Conservation (phyloP, 1,139 yeast genomes). For the Taphrina betulina region DNA sequence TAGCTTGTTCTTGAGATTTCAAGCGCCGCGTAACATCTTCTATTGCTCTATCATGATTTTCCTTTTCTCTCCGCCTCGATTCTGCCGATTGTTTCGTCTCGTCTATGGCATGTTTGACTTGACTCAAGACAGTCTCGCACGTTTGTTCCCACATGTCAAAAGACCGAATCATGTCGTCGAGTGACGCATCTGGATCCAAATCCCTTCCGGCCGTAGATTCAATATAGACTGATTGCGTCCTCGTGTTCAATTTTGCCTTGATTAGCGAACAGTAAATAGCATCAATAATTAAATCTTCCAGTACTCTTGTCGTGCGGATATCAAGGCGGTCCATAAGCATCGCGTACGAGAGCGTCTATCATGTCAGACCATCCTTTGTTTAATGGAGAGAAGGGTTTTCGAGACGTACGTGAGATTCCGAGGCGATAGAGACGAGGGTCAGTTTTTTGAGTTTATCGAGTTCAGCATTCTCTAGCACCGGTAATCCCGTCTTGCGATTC, state of each 20-base stretch:
- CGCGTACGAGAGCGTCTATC: not conserved
- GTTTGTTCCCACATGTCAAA: constrained; percentile 1
- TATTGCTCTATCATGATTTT: constrained; percentile 1
- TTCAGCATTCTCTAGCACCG: not conserved
- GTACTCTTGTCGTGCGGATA: not conserved
- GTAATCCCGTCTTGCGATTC: not conserved
- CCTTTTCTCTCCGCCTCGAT: not conserved
- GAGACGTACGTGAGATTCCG: constrained; percentile 8
- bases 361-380: not conserved
- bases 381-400: not conserved
- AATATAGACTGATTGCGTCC: constrained; percentile 8
- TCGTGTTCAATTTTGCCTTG: constrained; percentile 15
- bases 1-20: no score
- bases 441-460: constrained; percentile 15
- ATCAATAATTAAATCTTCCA: constrained; percentile 15
- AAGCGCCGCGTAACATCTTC: no score
- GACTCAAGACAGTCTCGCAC: constrained; percentile 9
- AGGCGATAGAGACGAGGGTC: constrained; percentile 14
- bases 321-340: constrained; percentile 5
- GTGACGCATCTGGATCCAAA: not conserved
- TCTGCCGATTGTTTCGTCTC: not conserved
- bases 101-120: not conserved
- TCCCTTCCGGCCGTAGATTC: constrained; percentile 18
- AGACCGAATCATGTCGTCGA: not conserved
- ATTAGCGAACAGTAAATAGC: constrained; percentile 24